Base-by-base conservation (phyloP, 768 basidiomycete species). In the Vishniacozyma victoriae region DNA sequence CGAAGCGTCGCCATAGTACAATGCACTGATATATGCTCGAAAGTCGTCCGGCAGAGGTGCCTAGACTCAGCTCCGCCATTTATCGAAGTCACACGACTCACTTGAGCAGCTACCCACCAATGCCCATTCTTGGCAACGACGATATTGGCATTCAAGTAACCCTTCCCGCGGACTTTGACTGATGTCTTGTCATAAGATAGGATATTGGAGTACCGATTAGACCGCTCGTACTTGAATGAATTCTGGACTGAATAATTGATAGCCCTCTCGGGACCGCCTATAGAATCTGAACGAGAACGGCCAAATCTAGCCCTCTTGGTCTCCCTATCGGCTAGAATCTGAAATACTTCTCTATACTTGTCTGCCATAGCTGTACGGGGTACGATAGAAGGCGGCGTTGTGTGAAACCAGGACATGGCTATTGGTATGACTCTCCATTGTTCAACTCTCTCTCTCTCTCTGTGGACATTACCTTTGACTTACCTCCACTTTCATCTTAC, bases 141-240 rank as follows among this genome's bases (percentile, higher is more conserved):
- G 26, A 69, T 64, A 52, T 70, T 72, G 13, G 72, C 72, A 51
- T 72, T 72, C 29, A 73, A 31, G 48, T 73, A 73, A 19, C 41
- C 55, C 5, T 57, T 54, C 12, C 50, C 54, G 3, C 57, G 56
- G 1, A 60, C 55, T 14, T 22, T 44, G 1, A 72, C 64, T 5
- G 65, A 63, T 4, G 70, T 72, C 29, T 68, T 49, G 46, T 70
- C 70, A 49, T 68, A 72, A 6, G 70, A 65, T 14, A 53, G 47
- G 18, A 72, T 64, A 40, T 72, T 60, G 5, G 50, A 48, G 44
- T 72, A 72, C 18, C 70, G 61, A 43, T 72, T 72, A 16, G 35
- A 29, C 4, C 33, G 15, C n/a, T 36, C 27, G 26, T 62, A 38
- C 4, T 31, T 48, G 11, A 54, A 20, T 2, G 65, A 67, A 19